Base-by-base conservation (phyloP, 768 basidiomycete genomes). In the Inosperma sp. region DNA sequence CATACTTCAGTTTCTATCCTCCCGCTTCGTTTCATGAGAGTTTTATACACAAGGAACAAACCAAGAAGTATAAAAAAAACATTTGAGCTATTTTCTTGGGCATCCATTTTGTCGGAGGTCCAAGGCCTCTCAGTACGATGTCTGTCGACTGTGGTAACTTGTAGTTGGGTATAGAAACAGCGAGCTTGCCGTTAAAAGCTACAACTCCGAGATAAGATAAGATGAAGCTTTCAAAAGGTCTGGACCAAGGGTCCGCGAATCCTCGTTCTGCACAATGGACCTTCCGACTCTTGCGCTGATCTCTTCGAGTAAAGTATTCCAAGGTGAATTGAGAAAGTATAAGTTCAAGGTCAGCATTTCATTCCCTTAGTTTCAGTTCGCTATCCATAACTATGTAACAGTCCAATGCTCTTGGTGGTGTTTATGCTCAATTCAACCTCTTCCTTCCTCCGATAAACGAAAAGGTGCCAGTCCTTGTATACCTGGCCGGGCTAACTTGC, bases 401-500 rank as follows among this genome's bases (percentile, higher is more conserved):
- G 90, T 88, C 88, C 35, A 70, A 72, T 29, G 81, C 75, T 3
- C 80, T 87, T 7, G 89, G 89, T 29, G 84, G 80, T 41, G 74
- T 83, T 12, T 65, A 76, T 51, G 78, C 94, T 5, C 74, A 82
- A 39, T 91, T 98, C 77, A 97, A 97, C 67, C 68, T 98, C 56
- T 99, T 89, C 70, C 61, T 97, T 5, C 95, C 96, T 2, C 71
- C 73, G 9, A 76, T 79, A 21, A 44, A 66, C 13, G 65, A 66
- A 33, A 79, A 83, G 59, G 75, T 80, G 55, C 69, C 83, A 0
- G 71, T 97, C 2, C 71, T 99, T 7, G 76, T 88, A 53, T 99
- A 93, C 68, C 83, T 97, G 42, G 83, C 93, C 9, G 95, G 93
- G 2, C 67, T 95, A 48, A 86, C 85, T 4, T 95, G 93, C 68